Conservation (phyloP, 306 rosid genomes). For the Pyrus betulifolia region DNA sequence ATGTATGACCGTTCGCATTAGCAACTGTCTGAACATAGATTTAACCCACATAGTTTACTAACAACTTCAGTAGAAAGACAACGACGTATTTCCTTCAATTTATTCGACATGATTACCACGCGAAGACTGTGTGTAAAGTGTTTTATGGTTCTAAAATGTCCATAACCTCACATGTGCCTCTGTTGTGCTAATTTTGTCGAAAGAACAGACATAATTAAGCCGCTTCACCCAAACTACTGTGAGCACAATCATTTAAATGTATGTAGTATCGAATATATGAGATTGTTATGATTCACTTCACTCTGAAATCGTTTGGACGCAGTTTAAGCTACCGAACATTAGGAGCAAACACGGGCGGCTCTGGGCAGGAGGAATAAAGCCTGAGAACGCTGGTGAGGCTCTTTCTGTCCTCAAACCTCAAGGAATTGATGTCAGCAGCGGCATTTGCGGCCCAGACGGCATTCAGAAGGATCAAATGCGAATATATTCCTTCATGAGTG, state of each 20-base stretch:
- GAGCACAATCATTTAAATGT: neutral
- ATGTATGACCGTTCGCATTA: neutral
- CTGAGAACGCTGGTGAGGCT: constrained; percentile 63
- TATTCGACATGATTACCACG: too few relatives aligned
- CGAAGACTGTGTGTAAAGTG: too few relatives aligned
- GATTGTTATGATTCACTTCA: neutral
- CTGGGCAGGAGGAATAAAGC: constrained; percentile 84
- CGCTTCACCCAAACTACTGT: too few relatives aligned
- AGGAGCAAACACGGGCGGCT: constrained; percentile 92
- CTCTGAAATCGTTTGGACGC: constrained; percentile 34
- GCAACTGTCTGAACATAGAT: neutral
- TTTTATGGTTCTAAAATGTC: too few relatives aligned
- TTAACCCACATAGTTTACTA: too few relatives aligned
- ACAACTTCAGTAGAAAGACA: too few relatives aligned
- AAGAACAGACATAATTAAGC: too few relatives aligned
- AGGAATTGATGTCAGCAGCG: constrained; percentile 90
- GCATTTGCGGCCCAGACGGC: constrained; percentile 76
- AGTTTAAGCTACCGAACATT: constrained; percentile 56
- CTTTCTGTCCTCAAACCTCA: constrained; percentile 56
- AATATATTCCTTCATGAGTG: constrained; percentile 49
- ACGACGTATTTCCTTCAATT: too few relatives aligned
- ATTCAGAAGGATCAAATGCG: constrained; percentile 61
- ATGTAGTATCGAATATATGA: neutral
- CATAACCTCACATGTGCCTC: too few relatives aligned
- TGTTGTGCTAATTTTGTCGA: too few relatives aligned